These are phyloP conservation scores for Lupinus albus DNA, from an alignment of 306 rosid genomes.

Conservation along the genomic window DNA sequence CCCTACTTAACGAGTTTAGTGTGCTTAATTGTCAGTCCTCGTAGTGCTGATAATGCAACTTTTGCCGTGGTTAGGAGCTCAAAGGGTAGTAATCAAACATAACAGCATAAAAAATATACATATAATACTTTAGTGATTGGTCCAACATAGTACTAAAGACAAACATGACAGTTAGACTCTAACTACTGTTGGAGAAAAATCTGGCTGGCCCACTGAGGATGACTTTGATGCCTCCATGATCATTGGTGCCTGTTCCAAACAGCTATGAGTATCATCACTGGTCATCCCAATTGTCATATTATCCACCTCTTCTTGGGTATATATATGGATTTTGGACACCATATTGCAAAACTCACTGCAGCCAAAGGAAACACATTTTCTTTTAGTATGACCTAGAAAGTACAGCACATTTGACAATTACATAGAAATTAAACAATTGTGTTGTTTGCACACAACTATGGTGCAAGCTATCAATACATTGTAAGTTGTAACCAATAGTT, in stretches of 20 bases:
- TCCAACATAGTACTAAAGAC: constrained; percentile 15
- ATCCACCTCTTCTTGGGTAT: constrained; percentile 92
- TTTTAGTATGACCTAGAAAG: constrained; percentile 3
- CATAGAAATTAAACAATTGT: not conserved
- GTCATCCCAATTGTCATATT: constrained; percentile 83
- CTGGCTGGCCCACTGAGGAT: constrained; percentile 90
- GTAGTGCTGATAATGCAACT: constrained; percentile 31
- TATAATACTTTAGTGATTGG: constrained; percentile 32
- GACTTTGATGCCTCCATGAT: constrained; percentile 82
- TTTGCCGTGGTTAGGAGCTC: constrained; percentile 39
- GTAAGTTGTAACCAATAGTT: not conserved
- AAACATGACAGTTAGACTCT: constrained; percentile 51
- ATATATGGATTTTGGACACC: constrained; percentile 84
- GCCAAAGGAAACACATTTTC: constrained; percentile 24
- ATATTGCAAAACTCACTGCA: constrained; percentile 90
- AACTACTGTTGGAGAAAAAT: constrained; percentile 65
- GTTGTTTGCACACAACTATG: not conserved
- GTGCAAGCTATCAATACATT: not conserved
- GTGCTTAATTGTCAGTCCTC: not conserved
- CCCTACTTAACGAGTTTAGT: too few species aligned
- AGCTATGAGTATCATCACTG: constrained; percentile 87
- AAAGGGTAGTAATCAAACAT: constrained; percentile 21
- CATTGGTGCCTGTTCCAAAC: constrained; percentile 81
- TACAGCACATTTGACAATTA: constrained; percentile 9
- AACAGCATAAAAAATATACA: constrained; percentile 16